Evolutionary conservation across 2,329 filamentous ascomycete species (phyloP), one percentile per base, ranked within the genome.

Genomic region (Neurospora crassa): DNA sequence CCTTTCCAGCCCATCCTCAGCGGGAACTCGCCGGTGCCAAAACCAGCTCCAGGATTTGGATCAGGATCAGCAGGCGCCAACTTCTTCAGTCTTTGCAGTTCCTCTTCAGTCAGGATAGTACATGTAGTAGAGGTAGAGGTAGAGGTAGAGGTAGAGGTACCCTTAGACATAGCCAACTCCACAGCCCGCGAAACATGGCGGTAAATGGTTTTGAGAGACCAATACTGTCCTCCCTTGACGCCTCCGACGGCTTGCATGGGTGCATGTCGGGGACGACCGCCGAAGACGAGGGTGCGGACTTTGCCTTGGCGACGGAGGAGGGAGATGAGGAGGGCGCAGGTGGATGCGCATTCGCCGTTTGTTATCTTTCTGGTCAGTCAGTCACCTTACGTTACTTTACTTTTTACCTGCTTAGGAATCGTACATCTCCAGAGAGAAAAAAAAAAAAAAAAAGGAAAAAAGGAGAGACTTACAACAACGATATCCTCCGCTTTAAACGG

Each of bases 231-330:
- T n/a, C 88, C 88, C 74, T 88, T 87, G n/a, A 87, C 83, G 18
- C 87, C 88, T 29, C 88, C 88, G 2, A 90, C 79, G 2, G 81
- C 82, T 79, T 89, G 86, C 79, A 88, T 90, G 2, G 84, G 83
- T 0, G 76, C 77, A 2, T 79, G 73, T 8, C 79, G 79, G 0
- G 88, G 84, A 10, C 86, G 84, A 2, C 89, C 89, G 14, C 89
- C 89, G 42, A 89, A 82, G 2, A 83, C 83, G 68, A 90, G 82
- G 43, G 85, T 86, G 74, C 85, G 85, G 1, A 90, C 85, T 18
- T 85, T 84, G 34, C 80, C 82, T 71, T 84, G 81, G 69, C 81
- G 78, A 12, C 83, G 83, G 82, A 90, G 83, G 29, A 89, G 81
- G 69, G 88, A 84, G 18, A 82, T 81, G 77, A 90, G 88, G 53